phyloP scores from a whole-genome alignment of 345 rosid species.

The Ceriops decandra region DNA sequence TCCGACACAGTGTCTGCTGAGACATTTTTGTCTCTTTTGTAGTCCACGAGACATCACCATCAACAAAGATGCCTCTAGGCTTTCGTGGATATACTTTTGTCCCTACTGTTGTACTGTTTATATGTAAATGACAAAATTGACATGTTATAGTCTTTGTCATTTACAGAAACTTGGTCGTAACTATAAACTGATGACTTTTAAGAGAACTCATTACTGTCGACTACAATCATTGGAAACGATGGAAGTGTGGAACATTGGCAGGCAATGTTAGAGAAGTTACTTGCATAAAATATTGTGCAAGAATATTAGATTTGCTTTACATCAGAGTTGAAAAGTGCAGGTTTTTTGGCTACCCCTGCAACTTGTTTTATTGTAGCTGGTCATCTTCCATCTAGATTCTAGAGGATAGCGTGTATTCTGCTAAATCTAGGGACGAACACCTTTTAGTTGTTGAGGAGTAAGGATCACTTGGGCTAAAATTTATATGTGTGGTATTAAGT shows the following conservation, averaged over 20 bases:
- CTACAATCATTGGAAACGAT: not conserved
- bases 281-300: not conserved
- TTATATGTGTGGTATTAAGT: not conserved
- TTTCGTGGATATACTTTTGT: not conserved
- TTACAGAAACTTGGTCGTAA: not conserved
- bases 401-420: not conserved
- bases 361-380: conserved; percentile 2
- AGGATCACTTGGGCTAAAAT: not conserved
- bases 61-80: not conserved
- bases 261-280: not conserved
- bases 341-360: not conserved
- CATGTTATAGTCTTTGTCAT: not conserved
- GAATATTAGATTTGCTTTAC: not conserved
- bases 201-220: not conserved
- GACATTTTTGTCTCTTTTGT: not conserved
- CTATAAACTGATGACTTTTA: not conserved
- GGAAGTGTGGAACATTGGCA: not conserved
- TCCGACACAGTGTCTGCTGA: not conserved
- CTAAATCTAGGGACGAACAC: not conserved
- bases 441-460: not conserved
- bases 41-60: not conserved
- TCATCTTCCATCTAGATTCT: not conserved
- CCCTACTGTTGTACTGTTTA: not conserved
- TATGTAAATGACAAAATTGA: not conserved
- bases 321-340: conserved; percentile 1